phyloP scores from a whole-genome alignment of 352 stramenopile genomes.

The Phytophthora boehmeriae region DNA sequence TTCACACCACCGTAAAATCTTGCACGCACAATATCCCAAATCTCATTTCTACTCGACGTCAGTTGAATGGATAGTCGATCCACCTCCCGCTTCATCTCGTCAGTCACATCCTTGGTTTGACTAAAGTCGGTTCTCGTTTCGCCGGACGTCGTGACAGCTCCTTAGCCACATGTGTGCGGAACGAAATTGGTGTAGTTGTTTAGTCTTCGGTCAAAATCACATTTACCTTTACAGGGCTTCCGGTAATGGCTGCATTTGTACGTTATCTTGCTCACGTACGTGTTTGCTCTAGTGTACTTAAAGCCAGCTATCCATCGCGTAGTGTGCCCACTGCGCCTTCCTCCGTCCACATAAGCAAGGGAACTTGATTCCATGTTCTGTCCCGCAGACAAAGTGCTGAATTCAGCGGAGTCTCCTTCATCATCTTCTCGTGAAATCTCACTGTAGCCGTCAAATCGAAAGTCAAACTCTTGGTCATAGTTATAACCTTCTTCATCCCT shows the following conservation, averaged over 20 bases:
- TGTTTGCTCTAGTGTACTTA: background rate
- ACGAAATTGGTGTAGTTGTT: slow-evolving; percentile 9
- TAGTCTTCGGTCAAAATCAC: background rate
- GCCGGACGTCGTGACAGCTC: background rate
- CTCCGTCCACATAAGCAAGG: background rate
- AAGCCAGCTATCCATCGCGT: background rate
- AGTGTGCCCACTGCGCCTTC: background rate
- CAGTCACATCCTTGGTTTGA: background rate
- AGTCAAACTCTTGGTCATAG: no score
- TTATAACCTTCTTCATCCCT: no score
- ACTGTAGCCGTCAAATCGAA: no score
- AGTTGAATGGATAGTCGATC: background rate
- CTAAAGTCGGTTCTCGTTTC: background rate
- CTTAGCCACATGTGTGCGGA: slow-evolving; percentile 4
- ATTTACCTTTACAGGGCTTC: background rate
- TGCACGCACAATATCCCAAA: background rate
- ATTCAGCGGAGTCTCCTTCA: no score
- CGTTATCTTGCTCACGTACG: background rate
- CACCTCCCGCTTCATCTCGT: background rate
- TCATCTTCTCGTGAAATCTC: no score
- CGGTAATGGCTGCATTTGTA: slow-evolving; percentile 12
- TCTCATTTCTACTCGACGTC: background rate
- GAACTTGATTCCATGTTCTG: background rate
- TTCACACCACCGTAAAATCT: background rate
- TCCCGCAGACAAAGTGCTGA: no score